Percentiles rank a stretch among this genome's conserved stretches.
phyloP scores from a whole-genome alignment of 2,329 filamentous ascomycete species.

The Paraphaeosphaeria minitans region DNA sequence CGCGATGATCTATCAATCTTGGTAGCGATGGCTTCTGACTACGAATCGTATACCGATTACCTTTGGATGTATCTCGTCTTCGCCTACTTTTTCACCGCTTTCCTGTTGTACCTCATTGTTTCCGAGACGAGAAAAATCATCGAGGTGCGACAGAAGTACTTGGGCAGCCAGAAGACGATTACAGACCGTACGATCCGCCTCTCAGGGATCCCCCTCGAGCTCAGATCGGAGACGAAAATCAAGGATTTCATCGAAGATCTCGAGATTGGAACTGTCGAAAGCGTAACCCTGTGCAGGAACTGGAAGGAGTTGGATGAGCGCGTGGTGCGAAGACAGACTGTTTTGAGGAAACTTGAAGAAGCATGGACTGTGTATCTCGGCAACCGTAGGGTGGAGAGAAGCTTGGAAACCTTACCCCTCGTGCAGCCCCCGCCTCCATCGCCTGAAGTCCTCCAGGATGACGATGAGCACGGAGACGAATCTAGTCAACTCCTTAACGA shows the following conservation, averaged over 20 bases:
- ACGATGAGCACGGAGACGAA: conserved; percentile 56
- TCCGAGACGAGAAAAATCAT: conserved; percentile 85
- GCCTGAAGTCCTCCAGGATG: conserved; percentile 33
- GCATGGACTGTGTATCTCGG: conserved; percentile 81
- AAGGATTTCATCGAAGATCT: conserved; percentile 86
- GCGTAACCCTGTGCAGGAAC: conserved; percentile 81
- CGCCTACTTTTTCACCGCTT: conserved; percentile 84
- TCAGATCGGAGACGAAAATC: conserved; percentile 82
- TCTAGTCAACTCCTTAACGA: conserved; percentile 65
- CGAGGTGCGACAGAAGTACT: conserved; percentile 82
- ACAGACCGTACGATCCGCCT: conserved; percentile 93
- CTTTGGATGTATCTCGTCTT: conserved; percentile 96
- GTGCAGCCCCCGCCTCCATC: conserved; percentile 52
- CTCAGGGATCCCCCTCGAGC: conserved; percentile 80
- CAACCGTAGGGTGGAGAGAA: conserved; percentile 57
- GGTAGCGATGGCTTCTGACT: conserved; percentile 32
- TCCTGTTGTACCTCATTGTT: conserved; percentile 83
- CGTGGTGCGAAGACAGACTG: conserved; percentile 67
- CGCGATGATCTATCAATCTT: conserved; percentile 31
- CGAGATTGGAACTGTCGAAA: conserved; percentile 87
- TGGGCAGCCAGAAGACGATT: conserved; percentile 92
- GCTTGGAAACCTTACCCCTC: conserved; percentile 56
- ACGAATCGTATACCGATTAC: conserved; percentile 61
- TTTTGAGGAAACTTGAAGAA: conserved; percentile 77
- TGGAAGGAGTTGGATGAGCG: conserved; percentile 83